These are phyloP conservation scores for Apiospora sp. DNA, from an alignment of 2,329 filamentous ascomycete genomes.

Conservation along the genomic window DNA sequence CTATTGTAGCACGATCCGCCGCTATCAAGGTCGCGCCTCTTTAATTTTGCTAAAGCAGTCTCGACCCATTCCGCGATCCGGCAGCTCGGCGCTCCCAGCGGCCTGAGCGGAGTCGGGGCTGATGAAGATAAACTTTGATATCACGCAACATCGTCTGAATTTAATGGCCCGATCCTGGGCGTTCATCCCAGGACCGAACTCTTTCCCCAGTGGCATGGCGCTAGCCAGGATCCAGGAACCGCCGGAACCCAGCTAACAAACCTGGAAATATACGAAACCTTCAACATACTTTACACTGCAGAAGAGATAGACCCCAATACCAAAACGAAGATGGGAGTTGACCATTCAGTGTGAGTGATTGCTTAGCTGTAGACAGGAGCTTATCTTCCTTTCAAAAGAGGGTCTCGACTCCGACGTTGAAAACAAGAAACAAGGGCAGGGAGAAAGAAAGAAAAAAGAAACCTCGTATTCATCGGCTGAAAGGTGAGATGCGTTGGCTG, in stretches of 20 bases:
- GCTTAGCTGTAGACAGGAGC: background rate
- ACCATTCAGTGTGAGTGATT: background rate
- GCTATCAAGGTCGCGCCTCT: constrained; percentile 19
- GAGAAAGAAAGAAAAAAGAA: background rate
- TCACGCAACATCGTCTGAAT: constrained; percentile 10
- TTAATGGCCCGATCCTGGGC: constrained; percentile 10
- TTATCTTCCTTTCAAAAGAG: background rate
- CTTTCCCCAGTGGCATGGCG: background rate
- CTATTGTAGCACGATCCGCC: background rate
- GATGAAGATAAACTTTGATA: constrained; percentile 6
- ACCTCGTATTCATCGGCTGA: background rate
- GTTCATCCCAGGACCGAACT: constrained; percentile 17
- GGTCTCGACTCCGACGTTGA: background rate
- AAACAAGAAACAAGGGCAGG: background rate
- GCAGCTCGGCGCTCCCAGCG: constrained; percentile 14
- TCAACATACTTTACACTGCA: background rate
- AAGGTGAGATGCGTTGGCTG: background rate
- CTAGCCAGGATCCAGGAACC: constrained; percentile 19
- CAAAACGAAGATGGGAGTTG: background rate
- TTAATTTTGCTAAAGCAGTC: constrained; percentile 2
- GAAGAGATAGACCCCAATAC: background rate
- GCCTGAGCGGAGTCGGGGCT: constrained; percentile 7
- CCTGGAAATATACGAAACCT: constrained; percentile 4
- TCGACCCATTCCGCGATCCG: constrained; percentile 7
- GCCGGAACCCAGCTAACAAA: background rate